Evolutionary conservation across 371 early-diverging fungal species (phyloP).

Genomic region (Mortierella sp.): DNA sequence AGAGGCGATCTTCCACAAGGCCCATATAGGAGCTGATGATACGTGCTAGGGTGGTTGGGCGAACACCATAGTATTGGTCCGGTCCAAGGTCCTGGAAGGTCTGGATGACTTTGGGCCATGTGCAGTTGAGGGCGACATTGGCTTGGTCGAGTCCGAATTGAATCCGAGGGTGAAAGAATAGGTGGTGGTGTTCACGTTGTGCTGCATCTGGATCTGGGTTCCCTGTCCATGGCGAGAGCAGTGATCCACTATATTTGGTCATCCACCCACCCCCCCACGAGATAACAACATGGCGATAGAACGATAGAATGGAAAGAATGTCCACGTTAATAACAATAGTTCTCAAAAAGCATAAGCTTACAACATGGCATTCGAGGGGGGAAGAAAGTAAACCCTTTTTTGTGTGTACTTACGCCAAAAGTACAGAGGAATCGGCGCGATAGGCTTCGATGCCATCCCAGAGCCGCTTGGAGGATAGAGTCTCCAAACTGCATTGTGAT

Average conservation of each 20-base stretch:
- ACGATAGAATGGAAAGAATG: no score
- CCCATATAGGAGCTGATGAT: conserved; percentile 45
- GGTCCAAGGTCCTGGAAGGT: conserved; percentile 50
- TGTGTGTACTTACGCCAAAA: conserved; percentile 51
- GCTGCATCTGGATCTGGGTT: conserved; percentile 29
- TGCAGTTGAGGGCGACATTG: conserved; percentile 34
- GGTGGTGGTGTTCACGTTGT: conserved; percentile 44
- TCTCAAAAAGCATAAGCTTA: no score
- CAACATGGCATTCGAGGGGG: no score
- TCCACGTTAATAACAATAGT: no score
- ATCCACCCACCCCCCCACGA: no score
- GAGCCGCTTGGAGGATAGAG: conserved; percentile 47
- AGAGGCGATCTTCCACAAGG: conserved; percentile 39
- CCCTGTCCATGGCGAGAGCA: conserved; percentile 46
- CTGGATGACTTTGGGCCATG: conserved; percentile 49
- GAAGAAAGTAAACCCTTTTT: no score
- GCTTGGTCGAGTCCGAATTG: conserved; percentile 49
- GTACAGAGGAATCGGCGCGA: conserved; percentile 19
- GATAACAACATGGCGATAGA: no score
- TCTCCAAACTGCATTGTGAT: conserved; percentile 47
- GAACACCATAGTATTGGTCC: conserved; percentile 48
- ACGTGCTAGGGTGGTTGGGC: conserved; percentile 43
- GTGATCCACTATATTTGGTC: conserved; percentile 28
- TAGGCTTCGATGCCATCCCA: conserved; percentile 52
- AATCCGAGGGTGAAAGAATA: conserved; percentile 49